Evolutionary conservation across 345 rosid species (phyloP), one percentile per base, ranked within the genome.

Genomic region (Kernera saxatilis): DNA sequence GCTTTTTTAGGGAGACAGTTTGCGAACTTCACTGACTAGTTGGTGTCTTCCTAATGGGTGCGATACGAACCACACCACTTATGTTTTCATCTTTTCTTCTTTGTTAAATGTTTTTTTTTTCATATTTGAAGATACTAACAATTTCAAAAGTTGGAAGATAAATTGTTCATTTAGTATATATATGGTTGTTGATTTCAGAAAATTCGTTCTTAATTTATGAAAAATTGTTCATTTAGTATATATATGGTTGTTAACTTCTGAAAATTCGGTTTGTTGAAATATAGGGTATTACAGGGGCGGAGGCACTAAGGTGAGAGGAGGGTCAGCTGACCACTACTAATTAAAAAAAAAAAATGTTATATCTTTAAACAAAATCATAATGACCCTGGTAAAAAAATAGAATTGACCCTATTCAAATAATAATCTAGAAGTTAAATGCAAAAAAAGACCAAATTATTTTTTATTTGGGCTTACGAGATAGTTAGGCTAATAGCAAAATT

Each of bases 1-100:
- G 5, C 5, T 40, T 1, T 13, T 40, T 41, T 21, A 5, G 15
- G 6, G 57, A 44, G 57, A 57, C 56, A 69, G 65, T 69, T 69
- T 33, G 22, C 59, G 27, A 49, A 60, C 51, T 60, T 70, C 68
- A 60, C 71, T 55, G 50, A 54, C 49, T 70, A 50, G 69, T 60
- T 37, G 74, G 30, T 71, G 30, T 2, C 19, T 70, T 27, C 15
- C 45, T 25, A 62, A 41, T 72, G 57, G 76, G 37, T 64, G 49
- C 58, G 37, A 10, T 72, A 36, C 71, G 66, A 65, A 55, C 66
- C 43, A 50, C 32, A 70, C 68, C 67, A 60, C 60, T 48, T 12
- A 29, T 54, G 6, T 3, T 4, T 19, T 11, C 5, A 12, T 12
- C 0, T n/a, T 8, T n/a, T n/a, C n/a, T n/a, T 19, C 19, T 48